These are phyloP conservation scores for Rhodamnia rubescens DNA, from an alignment of 345 rosid species.

Conservation along the genomic window DNA sequence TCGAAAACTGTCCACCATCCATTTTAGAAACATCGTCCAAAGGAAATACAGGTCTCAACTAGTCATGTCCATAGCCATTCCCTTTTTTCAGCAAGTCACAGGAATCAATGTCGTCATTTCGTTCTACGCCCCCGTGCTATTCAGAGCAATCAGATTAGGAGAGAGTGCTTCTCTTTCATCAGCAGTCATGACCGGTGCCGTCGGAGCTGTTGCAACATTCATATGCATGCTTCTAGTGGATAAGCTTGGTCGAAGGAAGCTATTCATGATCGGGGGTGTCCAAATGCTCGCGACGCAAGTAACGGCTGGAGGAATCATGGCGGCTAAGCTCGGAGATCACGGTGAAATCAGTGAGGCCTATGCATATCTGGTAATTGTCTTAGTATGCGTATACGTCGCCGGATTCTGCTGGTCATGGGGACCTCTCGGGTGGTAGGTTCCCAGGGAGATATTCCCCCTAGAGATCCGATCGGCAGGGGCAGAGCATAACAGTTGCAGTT, in stretches of 20 bases:
- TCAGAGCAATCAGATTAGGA: conserved; percentile 53
- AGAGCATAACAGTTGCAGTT: conserved; percentile 26
- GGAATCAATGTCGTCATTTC: conserved; percentile 61
- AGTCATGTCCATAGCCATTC: conserved; percentile 49
- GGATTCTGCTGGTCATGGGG: conserved; percentile 47
- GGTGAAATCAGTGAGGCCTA: conserved; percentile 28
- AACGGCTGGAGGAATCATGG: conserved; percentile 26
- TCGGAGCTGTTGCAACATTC: conserved; percentile 17
- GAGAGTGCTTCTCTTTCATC: conserved; percentile 58
- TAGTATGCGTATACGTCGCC: conserved; percentile 22
- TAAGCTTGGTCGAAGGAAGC: conserved; percentile 32
- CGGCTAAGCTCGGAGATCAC: conserved; percentile 30
- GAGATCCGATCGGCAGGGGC: conserved; percentile 37
- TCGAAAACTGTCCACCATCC: conserved; percentile 16
- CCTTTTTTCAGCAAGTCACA: conserved; percentile 62
- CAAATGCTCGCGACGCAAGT: conserved; percentile 35
- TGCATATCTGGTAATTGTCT: conserved; percentile 15
- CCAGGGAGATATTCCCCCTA: conserved; percentile 30
- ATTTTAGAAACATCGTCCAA: conserved; percentile 11
- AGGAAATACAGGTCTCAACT: conserved; percentile 29
- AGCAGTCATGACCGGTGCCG: conserved; percentile 21
- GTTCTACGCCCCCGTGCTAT: conserved; percentile 64
- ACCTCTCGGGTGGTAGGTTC: conserved; percentile 34
- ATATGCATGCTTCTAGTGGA: conserved; percentile 52
- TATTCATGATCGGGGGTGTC: conserved; percentile 38